Evolutionary conservation across 495 filamentous ascomycete species (phyloP).

Genomic region (Penicillium verhagenii): DNA sequence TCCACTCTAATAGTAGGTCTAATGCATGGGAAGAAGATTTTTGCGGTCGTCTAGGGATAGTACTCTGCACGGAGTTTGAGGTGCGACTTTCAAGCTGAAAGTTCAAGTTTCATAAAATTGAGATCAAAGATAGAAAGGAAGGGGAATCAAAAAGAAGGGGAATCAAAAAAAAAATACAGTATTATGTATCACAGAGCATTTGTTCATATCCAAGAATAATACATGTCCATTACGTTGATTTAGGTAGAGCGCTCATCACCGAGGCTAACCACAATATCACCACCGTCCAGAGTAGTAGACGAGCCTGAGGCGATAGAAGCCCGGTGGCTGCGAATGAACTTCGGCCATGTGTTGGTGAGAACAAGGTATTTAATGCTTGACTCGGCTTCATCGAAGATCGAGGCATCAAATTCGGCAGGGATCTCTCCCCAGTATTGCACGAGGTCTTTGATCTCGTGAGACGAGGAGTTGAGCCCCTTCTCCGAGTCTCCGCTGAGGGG

Average conservation of each 20-base stretch:
- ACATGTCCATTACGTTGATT: neutral
- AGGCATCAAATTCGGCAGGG: slow-evolving; percentile 48
- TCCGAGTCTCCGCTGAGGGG: slow-evolving; percentile 17
- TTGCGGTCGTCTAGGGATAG: too few relatives aligned
- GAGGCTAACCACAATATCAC: neutral
- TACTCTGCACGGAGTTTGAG: neutral
- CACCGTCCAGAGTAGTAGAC: neutral
- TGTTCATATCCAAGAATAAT: neutral
- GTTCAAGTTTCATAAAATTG: neutral
- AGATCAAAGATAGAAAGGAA: neutral
- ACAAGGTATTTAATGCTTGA: slow-evolving; percentile 66
- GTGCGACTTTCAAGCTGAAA: neutral
- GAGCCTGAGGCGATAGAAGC: slow-evolving; percentile 16
- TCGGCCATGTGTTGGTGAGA: slow-evolving; percentile 69
- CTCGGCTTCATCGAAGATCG: slow-evolving; percentile 60
- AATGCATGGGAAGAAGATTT: too few relatives aligned
- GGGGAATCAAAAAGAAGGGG: neutral
- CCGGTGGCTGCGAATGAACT: slow-evolving; percentile 46
- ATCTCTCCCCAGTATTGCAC: slow-evolving; percentile 42
- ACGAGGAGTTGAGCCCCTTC: slow-evolving; percentile 15
- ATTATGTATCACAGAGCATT: neutral
- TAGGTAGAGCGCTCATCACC: neutral
- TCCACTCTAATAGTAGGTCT: too few relatives aligned
- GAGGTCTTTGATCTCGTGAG: slow-evolving; percentile 23
- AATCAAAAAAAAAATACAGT: too few relatives aligned